Evolutionary conservation across 208 protist species (phyloP).

Genomic region (Acanthamoeba divionensis): DNA sequence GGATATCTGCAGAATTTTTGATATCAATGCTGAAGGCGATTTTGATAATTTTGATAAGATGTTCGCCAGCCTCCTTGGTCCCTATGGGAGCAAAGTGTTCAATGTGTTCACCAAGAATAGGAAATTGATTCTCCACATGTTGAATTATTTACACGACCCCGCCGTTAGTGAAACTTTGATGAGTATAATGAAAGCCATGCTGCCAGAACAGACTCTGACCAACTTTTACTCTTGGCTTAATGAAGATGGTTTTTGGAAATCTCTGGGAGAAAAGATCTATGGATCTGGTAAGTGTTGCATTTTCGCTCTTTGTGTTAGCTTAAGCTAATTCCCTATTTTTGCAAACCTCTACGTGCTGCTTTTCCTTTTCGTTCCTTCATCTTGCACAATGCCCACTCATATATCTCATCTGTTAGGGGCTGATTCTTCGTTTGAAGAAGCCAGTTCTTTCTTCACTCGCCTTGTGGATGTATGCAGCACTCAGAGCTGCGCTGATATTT

Average conservation of each 20-base stretch:
- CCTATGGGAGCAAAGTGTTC: constrained; percentile 21
- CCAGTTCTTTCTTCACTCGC: constrained; percentile 9
- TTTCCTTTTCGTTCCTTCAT: not conserved
- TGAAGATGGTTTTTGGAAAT: constrained; percentile 20
- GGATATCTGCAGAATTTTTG: constrained; percentile 50
- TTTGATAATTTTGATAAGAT: constrained; percentile 59
- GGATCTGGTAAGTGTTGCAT: not conserved
- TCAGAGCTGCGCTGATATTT: constrained; percentile 5
- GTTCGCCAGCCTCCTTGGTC: constrained; percentile 4
- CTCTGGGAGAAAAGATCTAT: constrained; percentile 51
- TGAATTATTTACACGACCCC: constrained; percentile 51
- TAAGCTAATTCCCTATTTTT: too few relatives aligned
- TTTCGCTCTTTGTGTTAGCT: too few relatives aligned
- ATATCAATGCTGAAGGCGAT: constrained; percentile 48
- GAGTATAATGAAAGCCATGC: constrained; percentile 45
- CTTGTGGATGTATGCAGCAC: constrained; percentile 1
- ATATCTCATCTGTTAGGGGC: not conserved
- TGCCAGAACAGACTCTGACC: constrained; percentile 39
- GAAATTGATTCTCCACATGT: constrained; percentile 36
- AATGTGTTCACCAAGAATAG: constrained; percentile 47
- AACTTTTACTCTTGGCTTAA: constrained; percentile 38
- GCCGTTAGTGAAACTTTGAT: constrained; percentile 39
- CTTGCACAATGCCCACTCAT: not conserved
- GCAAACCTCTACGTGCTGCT: too few relatives aligned
- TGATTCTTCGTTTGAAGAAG: constrained; percentile 23